These are phyloP conservation scores for Baudoinia panamericana DNA, from an alignment of 495 filamentous ascomycete species.

Conservation along the genomic window DNA sequence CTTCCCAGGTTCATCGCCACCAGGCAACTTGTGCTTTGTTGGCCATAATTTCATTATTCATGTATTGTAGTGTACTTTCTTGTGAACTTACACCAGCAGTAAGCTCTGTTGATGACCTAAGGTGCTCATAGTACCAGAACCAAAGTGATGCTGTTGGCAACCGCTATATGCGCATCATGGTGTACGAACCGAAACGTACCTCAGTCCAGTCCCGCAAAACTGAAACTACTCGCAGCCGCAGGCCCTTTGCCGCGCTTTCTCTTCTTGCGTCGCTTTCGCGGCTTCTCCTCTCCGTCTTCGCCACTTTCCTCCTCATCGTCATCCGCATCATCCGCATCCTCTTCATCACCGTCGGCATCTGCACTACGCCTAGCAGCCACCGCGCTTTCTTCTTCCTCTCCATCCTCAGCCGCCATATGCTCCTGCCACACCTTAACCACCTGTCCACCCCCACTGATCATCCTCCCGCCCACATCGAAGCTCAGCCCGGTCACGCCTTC, in stretches of 20 bases:
- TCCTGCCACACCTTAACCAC: slow-evolving; percentile 78
- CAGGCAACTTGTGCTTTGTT: no score
- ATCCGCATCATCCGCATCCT: slow-evolving; percentile 27
- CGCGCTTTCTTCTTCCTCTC: slow-evolving; percentile 31
- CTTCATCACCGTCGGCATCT: slow-evolving; percentile 20
- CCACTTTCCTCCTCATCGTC: slow-evolving; percentile 35
- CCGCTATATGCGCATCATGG: no score
- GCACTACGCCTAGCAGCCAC: slow-evolving; percentile 29
- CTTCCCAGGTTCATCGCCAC: no score
- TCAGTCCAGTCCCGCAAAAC: slow-evolving; percentile 19
- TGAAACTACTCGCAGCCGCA: slow-evolving; percentile 3
- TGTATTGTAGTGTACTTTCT: no score
- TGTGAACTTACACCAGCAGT: no score
- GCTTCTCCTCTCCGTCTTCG: slow-evolving; percentile 30
- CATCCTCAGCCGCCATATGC: slow-evolving; percentile 29
- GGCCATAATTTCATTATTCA: no score
- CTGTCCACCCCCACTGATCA: slow-evolving; percentile 76
- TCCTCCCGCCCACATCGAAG: slow-evolving; percentile 68
- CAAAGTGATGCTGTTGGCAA: no score
- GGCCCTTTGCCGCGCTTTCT: slow-evolving; percentile 44
- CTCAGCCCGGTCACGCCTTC: slow-evolving; percentile 66
- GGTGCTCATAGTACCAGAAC: no score
- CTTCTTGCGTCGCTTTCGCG: slow-evolving; percentile 34
- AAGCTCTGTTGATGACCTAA: no score
- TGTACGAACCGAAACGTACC: no score